These are phyloP conservation scores for Chrysanthemum makinoi DNA, from an alignment of 129 eudicot species.

Conservation along the genomic window DNA sequence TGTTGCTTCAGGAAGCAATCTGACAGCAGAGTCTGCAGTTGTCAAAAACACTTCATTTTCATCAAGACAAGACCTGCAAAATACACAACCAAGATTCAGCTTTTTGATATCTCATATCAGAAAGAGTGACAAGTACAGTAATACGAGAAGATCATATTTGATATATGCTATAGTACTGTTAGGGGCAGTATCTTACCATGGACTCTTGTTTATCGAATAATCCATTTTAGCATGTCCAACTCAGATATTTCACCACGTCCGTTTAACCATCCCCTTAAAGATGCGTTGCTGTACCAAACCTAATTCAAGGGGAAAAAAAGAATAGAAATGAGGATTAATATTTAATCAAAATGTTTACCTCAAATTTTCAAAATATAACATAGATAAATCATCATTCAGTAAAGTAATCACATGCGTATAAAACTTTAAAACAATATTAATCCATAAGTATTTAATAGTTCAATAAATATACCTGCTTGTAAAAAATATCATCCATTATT, in stretches of 20 bases:
- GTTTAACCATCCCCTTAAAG: constrained; percentile 75
- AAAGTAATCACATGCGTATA: too few species aligned
- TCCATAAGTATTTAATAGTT: background rate
- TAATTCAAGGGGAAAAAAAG: constrained; percentile 21
- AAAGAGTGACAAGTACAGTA: too few species aligned
- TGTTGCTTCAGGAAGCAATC: constrained; percentile 60
- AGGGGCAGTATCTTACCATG: constrained; percentile 55
- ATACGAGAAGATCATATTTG: background rate
- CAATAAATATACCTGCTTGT: constrained; percentile 57
- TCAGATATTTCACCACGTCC: constrained; percentile 48
- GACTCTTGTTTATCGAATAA: constrained; percentile 75
- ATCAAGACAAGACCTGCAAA: constrained; percentile 72
- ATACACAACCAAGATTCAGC: too few species aligned
- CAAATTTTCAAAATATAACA: too few species aligned
- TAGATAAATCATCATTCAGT: too few species aligned
- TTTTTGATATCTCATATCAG: too few species aligned
- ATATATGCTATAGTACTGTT: background rate
- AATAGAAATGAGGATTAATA: background rate
- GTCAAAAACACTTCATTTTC: constrained; percentile 85
- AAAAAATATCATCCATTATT: too few species aligned
- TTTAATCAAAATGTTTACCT: background rate
- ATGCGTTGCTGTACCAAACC: constrained; percentile 86
- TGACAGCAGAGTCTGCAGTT: constrained; percentile 79
- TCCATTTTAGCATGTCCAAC: constrained; percentile 71
- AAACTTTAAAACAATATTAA: background rate